These are phyloP conservation scores for Mycena indigotica DNA, from an alignment of 768 basidiomycete genomes.

Conservation along the genomic window DNA sequence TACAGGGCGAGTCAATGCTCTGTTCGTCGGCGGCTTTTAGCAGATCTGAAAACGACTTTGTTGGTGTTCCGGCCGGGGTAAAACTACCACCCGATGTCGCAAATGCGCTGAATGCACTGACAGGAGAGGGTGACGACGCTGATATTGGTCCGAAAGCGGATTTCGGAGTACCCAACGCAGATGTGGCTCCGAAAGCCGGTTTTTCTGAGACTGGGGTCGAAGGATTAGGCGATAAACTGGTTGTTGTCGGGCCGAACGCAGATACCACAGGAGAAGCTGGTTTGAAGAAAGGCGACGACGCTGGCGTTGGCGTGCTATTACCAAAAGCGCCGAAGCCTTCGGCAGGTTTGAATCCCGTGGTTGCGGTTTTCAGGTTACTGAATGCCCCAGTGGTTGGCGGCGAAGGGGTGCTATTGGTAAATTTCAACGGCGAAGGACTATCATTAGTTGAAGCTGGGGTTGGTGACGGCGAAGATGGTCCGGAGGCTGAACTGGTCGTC, in stretches of 20 bases:
- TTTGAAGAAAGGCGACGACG: conserved; percentile 60
- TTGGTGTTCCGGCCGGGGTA: conserved; percentile 40
- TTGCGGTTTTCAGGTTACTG: conserved; percentile 38
- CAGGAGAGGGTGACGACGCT: conserved; percentile 30
- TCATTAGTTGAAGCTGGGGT: conserved; percentile 5
- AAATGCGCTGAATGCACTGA: conserved; percentile 56
- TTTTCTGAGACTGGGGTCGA: conserved; percentile 26
- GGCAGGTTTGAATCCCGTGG: conserved; percentile 42
- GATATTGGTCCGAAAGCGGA: conserved; percentile 34
- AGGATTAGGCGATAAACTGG: conserved; percentile 18
- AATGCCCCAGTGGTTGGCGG: conserved; percentile 39
- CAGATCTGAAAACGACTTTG: conserved; percentile 64
- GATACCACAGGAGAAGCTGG: conserved; percentile 38
- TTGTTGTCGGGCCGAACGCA: conserved; percentile 33
- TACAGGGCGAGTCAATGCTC: no score
- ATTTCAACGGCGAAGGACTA: conserved; percentile 22
- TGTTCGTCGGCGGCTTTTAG: conserved; percentile 44
- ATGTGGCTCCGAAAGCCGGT: conserved; percentile 44
- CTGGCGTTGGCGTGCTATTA: conserved; percentile 34
- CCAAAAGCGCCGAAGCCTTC: conserved; percentile 47
- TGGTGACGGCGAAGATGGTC: background rate
- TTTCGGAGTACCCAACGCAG: conserved; percentile 36
- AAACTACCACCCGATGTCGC: conserved; percentile 47
- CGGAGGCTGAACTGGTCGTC: background rate
- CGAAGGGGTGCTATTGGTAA: conserved; percentile 28